Evolutionary conservation across 495 filamentous ascomycete species (phyloP), one percentile per base, ranked within the genome.

Genomic region (Tuber indicum): DNA sequence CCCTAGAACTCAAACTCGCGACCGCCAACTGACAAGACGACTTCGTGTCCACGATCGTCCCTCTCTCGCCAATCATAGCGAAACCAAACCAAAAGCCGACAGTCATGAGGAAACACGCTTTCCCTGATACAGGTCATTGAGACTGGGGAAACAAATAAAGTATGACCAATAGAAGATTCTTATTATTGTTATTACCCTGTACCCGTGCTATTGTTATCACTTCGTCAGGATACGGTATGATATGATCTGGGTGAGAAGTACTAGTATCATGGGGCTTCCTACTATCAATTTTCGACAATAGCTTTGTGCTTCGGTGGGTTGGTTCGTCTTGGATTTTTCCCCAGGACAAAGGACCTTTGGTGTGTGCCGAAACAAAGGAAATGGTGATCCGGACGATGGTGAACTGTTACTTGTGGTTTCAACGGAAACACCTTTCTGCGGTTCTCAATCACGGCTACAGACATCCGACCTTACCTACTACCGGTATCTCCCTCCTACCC

Each of bases 391-490:
- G 43, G 70, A 69, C 72, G 78, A 80, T 80, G 76, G 74, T 70
- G 44, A 39, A 74, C 77, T 72, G 12, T 17, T 16, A 62, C 10
- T 32, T 79, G 77, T 66, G 69, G 77, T 70, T 79, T 80, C 71
- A 71, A 72, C 75, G 39, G 72, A 75, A 70, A 71, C 41, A 70
- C 47, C 26, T 45, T 71, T 73, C 32, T 58, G 69, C 32, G 72
- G 43, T 79, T 79, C 70, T 66, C 72, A 73, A 49, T 70, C 77
- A 72, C 78, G 71, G 74, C 72, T 80, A 66, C 78, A 72, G 66
- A 36, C 71, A 80, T 80, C 76, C 72, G 72, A 79, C 78, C 78
- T 75, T 75, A 75, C 47, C 73, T 79, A 58, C 45, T 42, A 45
- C 73, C 75, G 45, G 41, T 42, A 45, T 79, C 44, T 47, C 73